A percentile compares a stretch with the other conserved stretches of the same genome.
These are phyloP conservation scores for Podila clonocystis DNA, from an alignment of 192 early-diverging fungal genomes.

Conservation along the genomic window DNA sequence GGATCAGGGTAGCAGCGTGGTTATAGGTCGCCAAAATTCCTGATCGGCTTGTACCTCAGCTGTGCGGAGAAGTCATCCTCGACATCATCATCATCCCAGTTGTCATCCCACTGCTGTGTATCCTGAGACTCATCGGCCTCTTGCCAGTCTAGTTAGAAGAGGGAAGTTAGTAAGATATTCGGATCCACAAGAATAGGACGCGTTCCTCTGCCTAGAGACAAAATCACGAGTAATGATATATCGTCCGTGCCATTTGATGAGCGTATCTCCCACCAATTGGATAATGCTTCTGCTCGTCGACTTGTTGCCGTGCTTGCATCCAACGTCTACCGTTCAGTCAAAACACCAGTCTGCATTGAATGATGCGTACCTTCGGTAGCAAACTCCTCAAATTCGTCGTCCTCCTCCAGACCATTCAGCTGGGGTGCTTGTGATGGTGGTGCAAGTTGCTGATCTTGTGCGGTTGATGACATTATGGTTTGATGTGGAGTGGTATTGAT, in stretches of 20 bases:
- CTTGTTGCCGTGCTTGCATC: too few species aligned
- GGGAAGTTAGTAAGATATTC: neutral
- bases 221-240: too few species aligned
- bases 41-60: constrained; percentile 57
- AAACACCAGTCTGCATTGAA: too few species aligned
- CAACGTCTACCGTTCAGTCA: too few species aligned
- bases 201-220: too few species aligned
- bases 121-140: constrained; percentile 81
- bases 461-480: constrained; percentile 30
- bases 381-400: constrained; percentile 98
- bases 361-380: constrained; percentile 72
- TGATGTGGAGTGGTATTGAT: constrained; percentile 1
- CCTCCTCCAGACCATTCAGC: constrained; percentile 81
- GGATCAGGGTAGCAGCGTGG: neutral
- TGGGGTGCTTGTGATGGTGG: constrained; percentile 57
- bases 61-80: constrained; percentile 95
- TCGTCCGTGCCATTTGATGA: too few species aligned
- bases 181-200: too few species aligned
- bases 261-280: too few species aligned
- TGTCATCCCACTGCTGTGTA: constrained; percentile 83
- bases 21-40: neutral
- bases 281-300: too few species aligned
- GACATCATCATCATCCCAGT: constrained; percentile 93
- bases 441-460: constrained; percentile 18
- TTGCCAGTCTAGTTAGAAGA: constrained; percentile 75